Conservation (phyloP, 805 yeast genomes). For the Teunomyces pallodes region DNA sequence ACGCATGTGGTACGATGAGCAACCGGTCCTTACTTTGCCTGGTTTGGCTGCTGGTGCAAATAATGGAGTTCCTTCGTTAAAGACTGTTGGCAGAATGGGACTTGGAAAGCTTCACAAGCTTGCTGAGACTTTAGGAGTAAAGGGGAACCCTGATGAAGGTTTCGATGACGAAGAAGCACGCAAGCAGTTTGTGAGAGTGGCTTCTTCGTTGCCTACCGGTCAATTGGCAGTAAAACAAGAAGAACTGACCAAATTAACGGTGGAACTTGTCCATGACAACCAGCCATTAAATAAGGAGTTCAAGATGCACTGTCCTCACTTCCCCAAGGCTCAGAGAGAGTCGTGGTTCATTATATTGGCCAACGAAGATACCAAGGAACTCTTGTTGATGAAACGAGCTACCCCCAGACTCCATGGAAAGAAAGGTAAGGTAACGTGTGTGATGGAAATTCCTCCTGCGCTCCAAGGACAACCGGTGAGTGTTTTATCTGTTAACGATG, state of each 20-base stretch:
- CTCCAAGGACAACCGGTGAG: conserved; percentile 45
- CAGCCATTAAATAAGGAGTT: conserved; percentile 53
- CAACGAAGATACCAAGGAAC: conserved; percentile 48
- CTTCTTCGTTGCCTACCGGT: conserved; percentile 63
- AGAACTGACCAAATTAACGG: conserved; percentile 29
- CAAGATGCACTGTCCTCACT: conserved; percentile 71
- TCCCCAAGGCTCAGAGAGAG: conserved; percentile 89
- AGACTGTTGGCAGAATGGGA: conserved; percentile 42
- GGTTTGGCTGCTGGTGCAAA: conserved; percentile 29
- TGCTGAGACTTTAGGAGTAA: conserved; percentile 40
- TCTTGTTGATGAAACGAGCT: conserved; percentile 70
- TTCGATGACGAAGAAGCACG: conserved; percentile 9
- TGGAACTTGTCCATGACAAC: conserved; percentile 56
- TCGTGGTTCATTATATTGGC: conserved; percentile 81
- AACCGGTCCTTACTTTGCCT: conserved; percentile 57
- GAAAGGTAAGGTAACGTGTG: conserved; percentile 41
- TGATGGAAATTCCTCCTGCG: conserved; percentile 49
- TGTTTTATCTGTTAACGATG: conserved; percentile 62
- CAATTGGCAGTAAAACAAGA: conserved; percentile 40
- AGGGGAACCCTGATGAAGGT: conserved; percentile 24
- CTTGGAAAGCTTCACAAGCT: conserved; percentile 30
- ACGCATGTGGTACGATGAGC: conserved; percentile 81
- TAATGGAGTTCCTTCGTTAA: conserved; percentile 23
- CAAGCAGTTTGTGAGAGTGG: conserved; percentile 51
- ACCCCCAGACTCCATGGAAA: conserved; percentile 50